These are phyloP conservation scores for Aspergillus candidus DNA, from an alignment of 2,329 filamentous ascomycete species.

Conservation along the genomic window DNA sequence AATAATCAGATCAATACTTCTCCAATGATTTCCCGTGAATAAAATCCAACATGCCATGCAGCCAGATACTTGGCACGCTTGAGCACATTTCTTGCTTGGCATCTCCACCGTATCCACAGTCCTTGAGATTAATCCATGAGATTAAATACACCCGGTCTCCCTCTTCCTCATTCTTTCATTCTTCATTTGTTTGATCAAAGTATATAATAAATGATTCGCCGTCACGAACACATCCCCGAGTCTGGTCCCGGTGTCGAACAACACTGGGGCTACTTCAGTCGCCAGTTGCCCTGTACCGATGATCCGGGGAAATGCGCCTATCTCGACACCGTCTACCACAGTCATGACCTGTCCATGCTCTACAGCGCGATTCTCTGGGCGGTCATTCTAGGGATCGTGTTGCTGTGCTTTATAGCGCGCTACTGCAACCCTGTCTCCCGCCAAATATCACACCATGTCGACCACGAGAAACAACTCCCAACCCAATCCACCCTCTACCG, in stretches of 20 bases:
- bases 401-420: constrained; percentile 36
- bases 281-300: constrained; percentile 52
- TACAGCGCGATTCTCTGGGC: constrained; percentile 55
- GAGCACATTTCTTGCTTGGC: constrained; percentile 10
- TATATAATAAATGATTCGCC: constrained; percentile 19
- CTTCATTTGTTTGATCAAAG: neutral
- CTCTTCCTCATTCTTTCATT: neutral
- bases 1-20: too few relatives aligned
- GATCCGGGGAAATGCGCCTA: constrained; percentile 55
- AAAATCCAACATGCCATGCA: neutral
- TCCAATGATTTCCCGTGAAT: too few relatives aligned
- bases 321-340: constrained; percentile 50
- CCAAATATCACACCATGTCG: neutral
- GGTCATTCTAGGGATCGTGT: constrained; percentile 44
- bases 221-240: constrained; percentile 42
- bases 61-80: constrained; percentile 4
- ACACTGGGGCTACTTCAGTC: constrained; percentile 54
- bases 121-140: neutral
- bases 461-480: constrained; percentile 19
- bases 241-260: constrained; percentile 37
- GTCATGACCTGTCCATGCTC: constrained; percentile 50
- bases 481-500: constrained; percentile 18
- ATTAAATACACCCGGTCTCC: neutral
- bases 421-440: constrained; percentile 10
- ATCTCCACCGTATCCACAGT: neutral